A percentile compares a stretch with the other conserved stretches of the same genome.
Evolutionary conservation across 2,329 filamentous ascomycete species (phyloP).

Genomic region (Aplosporella prunicola): DNA sequence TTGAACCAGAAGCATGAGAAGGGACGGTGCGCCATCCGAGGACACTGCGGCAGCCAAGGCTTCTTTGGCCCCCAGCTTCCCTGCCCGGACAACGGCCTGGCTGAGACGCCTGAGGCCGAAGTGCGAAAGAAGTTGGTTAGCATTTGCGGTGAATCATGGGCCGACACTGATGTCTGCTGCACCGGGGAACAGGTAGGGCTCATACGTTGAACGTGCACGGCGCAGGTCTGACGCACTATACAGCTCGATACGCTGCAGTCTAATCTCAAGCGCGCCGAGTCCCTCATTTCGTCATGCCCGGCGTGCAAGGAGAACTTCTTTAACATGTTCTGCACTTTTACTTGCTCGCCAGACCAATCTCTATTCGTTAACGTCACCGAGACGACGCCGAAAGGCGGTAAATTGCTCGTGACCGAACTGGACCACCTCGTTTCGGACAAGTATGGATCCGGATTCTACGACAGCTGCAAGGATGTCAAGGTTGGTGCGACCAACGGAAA

Average conservation of each 20-base stretch:
- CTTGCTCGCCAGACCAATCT: conserved; percentile 93
- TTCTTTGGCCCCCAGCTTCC: conserved; percentile 86
- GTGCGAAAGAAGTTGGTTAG: conserved; percentile 69
- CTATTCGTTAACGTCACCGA: conserved; percentile 88
- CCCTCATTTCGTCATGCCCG: conserved; percentile 85
- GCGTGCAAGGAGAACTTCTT: conserved; percentile 98
- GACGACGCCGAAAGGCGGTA: conserved; percentile 52
- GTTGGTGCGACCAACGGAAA: conserved; percentile 89
- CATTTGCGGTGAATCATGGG: conserved; percentile 84
- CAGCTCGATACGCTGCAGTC: conserved; percentile 70
- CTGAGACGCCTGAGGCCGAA: conserved; percentile 61
- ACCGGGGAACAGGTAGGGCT: conserved; percentile 62
- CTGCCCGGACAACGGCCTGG: conserved; percentile 82
- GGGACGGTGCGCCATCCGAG: conserved; percentile 81
- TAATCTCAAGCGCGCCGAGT: conserved; percentile 78
- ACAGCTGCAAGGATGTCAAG: conserved; percentile 98
- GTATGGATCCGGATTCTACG: conserved; percentile 81
- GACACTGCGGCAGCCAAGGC: conserved; percentile 82
- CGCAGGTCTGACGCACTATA: neutral
- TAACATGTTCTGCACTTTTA: conserved; percentile 96
- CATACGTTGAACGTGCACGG: neutral
- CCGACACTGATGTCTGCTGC: conserved; percentile 75
- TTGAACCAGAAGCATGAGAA: conserved; percentile 59
- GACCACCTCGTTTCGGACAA: conserved; percentile 79
- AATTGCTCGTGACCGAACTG: conserved; percentile 71